A percentile compares a stretch with the other conserved stretches of the same genome.
Evolutionary conservation across 306 rosid genomes (phyloP).

Genomic region (Spatholobus suberectus): DNA sequence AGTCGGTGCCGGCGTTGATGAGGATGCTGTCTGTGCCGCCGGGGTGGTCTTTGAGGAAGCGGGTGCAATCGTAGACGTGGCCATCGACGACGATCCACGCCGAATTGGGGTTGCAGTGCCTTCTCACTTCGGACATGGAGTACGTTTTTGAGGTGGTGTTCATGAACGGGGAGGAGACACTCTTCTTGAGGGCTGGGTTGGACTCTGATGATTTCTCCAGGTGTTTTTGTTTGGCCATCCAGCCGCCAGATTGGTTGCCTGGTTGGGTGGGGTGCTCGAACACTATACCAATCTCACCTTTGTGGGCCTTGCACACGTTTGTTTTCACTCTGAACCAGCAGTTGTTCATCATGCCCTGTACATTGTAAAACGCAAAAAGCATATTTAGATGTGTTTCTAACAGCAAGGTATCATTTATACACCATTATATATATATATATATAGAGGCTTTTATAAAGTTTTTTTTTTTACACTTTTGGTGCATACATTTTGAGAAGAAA

Average conservation of each 20-base stretch:
- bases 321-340: slow-evolving; percentile 85
- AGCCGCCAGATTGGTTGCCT: slow-evolving; percentile 85
- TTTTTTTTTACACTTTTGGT: too few relatives aligned
- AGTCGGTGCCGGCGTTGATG: slow-evolving; percentile 87
- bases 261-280: slow-evolving; percentile 88
- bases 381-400: too few relatives aligned
- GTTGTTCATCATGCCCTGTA: slow-evolving; percentile 95
- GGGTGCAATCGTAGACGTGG: slow-evolving; percentile 79
- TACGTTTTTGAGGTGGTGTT: slow-evolving; percentile 55
- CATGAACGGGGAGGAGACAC: slow-evolving; percentile 71
- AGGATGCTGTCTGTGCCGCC: slow-evolving; percentile 91
- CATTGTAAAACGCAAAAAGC: background rate
- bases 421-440: too few relatives aligned
- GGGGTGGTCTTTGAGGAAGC: slow-evolving; percentile 80
- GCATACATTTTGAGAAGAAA: too few relatives aligned
- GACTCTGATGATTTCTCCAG: slow-evolving; percentile 51
- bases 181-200: slow-evolving; percentile 53
- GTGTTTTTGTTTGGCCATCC: slow-evolving; percentile 77
- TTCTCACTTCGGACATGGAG: slow-evolving; percentile 67
- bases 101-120: slow-evolving; percentile 58
- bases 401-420: too few relatives aligned
- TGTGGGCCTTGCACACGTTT: slow-evolving; percentile 66
- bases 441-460: too few relatives aligned
- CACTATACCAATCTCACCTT: slow-evolving; percentile 72
- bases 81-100: slow-evolving; percentile 83